phyloP scores from a whole-genome alignment of 2,329 filamentous ascomycete species.

The Shiraia bambusicola region DNA sequence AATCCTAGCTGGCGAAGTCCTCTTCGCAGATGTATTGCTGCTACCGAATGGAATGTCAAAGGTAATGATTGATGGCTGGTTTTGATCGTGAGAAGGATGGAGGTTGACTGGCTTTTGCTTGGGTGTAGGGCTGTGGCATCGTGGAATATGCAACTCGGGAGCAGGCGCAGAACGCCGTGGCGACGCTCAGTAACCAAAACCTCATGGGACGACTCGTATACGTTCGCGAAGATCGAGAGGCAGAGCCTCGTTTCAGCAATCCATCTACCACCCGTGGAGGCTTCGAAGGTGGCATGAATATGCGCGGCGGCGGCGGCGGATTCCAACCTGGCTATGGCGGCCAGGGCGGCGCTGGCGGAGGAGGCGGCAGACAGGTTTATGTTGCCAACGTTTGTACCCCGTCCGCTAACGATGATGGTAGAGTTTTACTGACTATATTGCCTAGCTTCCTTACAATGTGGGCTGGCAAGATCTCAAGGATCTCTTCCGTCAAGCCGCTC shows the following conservation, averaged over 20 bases:
- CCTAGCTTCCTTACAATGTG: slow-evolving; percentile 90
- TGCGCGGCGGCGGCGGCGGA: slow-evolving; percentile 47
- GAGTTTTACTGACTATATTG: slow-evolving; percentile 34
- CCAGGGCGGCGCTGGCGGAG: slow-evolving; percentile 60
- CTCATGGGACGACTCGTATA: slow-evolving; percentile 98
- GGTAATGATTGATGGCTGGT: slow-evolving; percentile 96
- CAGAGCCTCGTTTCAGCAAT: slow-evolving; percentile 92
- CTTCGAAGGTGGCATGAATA: slow-evolving; percentile 41
- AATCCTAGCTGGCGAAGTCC: slow-evolving; percentile 86
- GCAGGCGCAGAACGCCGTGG: slow-evolving; percentile 96
- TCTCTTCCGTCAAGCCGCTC: slow-evolving; percentile 84
- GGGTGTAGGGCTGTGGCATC: slow-evolving; percentile 99
- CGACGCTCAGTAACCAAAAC: slow-evolving; percentile 98
- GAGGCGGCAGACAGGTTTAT: slow-evolving; percentile 86
- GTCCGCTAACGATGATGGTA: slow-evolving; percentile 16
- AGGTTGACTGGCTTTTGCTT: slow-evolving; percentile 96
- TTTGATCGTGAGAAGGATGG: slow-evolving; percentile 75
- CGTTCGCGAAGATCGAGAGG: slow-evolving; percentile 97
- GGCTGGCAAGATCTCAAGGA: slow-evolving; percentile 99
- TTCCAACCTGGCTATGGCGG: slow-evolving; percentile 52
- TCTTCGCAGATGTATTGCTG: slow-evolving; percentile 98
- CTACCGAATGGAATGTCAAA: slow-evolving; percentile 99
- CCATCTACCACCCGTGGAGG: slow-evolving; percentile 59
- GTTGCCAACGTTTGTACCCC: slow-evolving; percentile 89
- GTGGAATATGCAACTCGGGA: slow-evolving; percentile 99